Evolutionary conservation across 1,139 yeast genomes (phyloP), one percentile per base, ranked within the genome.

Genomic region (Yamadazyma buinensis): DNA sequence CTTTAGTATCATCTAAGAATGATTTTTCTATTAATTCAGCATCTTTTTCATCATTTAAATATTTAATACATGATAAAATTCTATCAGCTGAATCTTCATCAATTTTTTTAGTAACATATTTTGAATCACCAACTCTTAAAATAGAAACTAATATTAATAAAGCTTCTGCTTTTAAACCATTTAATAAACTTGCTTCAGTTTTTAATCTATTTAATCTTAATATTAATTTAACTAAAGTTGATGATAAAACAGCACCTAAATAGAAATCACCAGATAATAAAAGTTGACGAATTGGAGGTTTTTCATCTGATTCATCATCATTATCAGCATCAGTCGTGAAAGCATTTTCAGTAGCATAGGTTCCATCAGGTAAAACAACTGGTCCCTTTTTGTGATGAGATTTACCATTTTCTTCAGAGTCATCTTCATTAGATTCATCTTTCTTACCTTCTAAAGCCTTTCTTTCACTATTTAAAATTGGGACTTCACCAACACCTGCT

Each of bases 71-170:
- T 11, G 94, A 72, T 59, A 87, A 70, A 39, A 94, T 83, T 64
- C 97, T 79, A 62, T 92, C 98, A 15, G 84, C 78, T 4, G 97
- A 85, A 61, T 94, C 99, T 63, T 92, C 98, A 53, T 92, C 97
- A 44, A 90, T 90, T 51, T 78, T 79, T 54, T 82, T 80, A 41
- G 78, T 69, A 17, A 80, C 94, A 42, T 74, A 68, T n/a, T 72
- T 61, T n/a, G 95, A 77, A 47, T 86, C 88, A 30, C 97, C 97
- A 29, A 81, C 92, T 54, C 98, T 79, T 43, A 94, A 71, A 34
- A 92, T 82, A 23, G 96, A 86, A 32, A 95, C 95, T 80, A 94
- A 76, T 40, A 88, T 84, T 51, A 94, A 75, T 66, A 90, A 72
- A 15, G 97, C 97, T 64, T 94, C 98, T 14, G 98, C 97, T 51